Conservation (phyloP, 495 filamentous ascomycete species). For the Cryomyces minteri region DNA sequence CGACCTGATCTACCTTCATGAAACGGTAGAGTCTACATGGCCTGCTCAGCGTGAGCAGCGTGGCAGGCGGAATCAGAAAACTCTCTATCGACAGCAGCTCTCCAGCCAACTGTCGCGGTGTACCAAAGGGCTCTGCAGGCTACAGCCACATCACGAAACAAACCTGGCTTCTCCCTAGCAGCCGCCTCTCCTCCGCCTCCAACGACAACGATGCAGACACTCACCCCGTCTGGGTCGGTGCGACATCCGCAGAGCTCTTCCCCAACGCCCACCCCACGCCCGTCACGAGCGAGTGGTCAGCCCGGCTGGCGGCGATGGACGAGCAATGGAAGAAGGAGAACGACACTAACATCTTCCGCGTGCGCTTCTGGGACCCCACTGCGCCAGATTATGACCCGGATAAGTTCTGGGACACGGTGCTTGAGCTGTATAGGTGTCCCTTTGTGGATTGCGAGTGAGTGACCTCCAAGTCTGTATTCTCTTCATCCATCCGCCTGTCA, state of each 20-base stretch:
- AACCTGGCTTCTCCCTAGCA: too few relatives aligned
- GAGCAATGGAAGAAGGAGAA: neutral
- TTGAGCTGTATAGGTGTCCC: conserved; percentile 14
- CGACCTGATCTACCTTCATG: too few relatives aligned
- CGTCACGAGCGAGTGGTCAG: conserved; percentile 1
- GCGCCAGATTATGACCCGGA: conserved; percentile 10
- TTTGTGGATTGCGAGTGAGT: conserved; percentile 17
- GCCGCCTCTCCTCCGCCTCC: too few relatives aligned
- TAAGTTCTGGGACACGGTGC: conserved; percentile 12
- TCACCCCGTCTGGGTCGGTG: too few relatives aligned
- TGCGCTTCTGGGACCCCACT: conserved; percentile 18
- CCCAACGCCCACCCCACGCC: conserved; percentile 9
- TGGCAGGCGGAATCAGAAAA: too few relatives aligned
- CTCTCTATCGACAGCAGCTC: too few relatives aligned
- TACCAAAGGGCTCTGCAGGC: too few relatives aligned
- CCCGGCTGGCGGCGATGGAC: neutral
- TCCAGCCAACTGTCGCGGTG: too few relatives aligned
- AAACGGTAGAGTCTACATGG: too few relatives aligned
- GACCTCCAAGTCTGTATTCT: neutral
- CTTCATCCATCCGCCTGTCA: neutral
- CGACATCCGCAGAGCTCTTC: conserved; percentile 4
- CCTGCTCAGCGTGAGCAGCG: too few relatives aligned
- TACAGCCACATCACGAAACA: too few relatives aligned
- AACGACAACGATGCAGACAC: too few relatives aligned
- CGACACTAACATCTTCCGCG: conserved; percentile 10